phyloP scores from a whole-genome alignment of 139 green algal species.

The Tetratostichococcus sp. region DNA sequence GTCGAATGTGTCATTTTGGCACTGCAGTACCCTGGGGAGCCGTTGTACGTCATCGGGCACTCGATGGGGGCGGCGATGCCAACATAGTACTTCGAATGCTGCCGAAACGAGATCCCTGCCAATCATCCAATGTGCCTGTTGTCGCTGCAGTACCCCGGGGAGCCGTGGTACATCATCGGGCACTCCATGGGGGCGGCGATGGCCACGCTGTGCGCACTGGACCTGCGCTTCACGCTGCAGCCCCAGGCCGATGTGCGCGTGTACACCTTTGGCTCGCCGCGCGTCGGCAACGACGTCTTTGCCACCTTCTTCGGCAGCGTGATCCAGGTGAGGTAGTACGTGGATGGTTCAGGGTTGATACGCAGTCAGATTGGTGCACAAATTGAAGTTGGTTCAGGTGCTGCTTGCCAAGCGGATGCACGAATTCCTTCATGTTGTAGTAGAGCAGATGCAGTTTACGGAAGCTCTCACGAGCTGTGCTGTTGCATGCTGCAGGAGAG shows the following conservation, averaged over 20 bases:
- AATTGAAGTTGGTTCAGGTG: neutral
- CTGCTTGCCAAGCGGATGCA: neutral
- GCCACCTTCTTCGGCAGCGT: constrained; percentile 40
- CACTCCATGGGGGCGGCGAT: constrained; percentile 60
- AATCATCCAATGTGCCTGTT: constrained; percentile 1
- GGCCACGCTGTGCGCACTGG: constrained; percentile 51
- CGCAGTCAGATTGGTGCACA: neutral
- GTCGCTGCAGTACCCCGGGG: constrained; percentile 5
- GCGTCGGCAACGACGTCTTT: constrained; percentile 80
- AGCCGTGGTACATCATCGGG: constrained; percentile 37
- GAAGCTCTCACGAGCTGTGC: too few species aligned
- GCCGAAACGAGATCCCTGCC: too few species aligned
- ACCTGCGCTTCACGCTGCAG: constrained; percentile 31
- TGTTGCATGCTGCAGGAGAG: constrained; percentile 21
- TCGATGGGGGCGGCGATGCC: constrained; percentile 57
- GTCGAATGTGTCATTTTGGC: too few species aligned
- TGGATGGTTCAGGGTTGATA: constrained; percentile 11
- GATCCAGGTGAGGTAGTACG: constrained; percentile 18
- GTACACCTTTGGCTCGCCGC: constrained; percentile 78
- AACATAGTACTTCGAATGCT: too few species aligned
- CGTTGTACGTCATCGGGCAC: constrained; percentile 46
- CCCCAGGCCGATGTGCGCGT: constrained; percentile 31
- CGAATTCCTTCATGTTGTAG: too few species aligned
- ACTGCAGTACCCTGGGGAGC: constrained; percentile 10
- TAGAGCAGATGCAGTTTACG: too few species aligned